A percentile compares a stretch with the other conserved stretches of the same genome.
These are phyloP conservation scores for Auxenochlorella protothecoides DNA, from an alignment of 139 green algal species.

Conservation along the genomic window DNA sequence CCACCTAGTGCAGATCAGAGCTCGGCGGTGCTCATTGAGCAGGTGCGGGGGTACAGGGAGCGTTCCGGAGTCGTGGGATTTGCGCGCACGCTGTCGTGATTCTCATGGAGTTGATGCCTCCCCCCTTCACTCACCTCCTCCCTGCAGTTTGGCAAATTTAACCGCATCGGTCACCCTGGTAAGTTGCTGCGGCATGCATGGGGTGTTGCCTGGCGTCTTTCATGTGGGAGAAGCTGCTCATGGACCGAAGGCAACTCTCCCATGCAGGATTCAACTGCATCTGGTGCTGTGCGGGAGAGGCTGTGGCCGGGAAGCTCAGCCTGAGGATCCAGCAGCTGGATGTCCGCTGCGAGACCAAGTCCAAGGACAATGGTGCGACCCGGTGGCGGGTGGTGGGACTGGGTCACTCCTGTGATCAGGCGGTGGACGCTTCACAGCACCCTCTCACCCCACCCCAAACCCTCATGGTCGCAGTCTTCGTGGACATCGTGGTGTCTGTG, in stretches of 20 bases:
- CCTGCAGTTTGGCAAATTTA: slow-evolving; percentile 33
- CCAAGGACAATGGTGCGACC: slow-evolving; percentile 41
- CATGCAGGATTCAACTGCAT: slow-evolving; percentile 45
- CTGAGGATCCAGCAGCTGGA: slow-evolving; percentile 65
- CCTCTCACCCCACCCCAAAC: too few relatives aligned
- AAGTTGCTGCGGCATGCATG: neutral
- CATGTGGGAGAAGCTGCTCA: too few relatives aligned
- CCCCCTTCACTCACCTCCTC: neutral
- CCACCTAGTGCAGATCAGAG: slow-evolving; percentile 17
- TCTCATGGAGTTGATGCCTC: neutral
- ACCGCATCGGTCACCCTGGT: slow-evolving; percentile 26
- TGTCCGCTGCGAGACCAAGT: slow-evolving; percentile 71
- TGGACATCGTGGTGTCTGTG: slow-evolving; percentile 62
- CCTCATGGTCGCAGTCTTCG: slow-evolving; percentile 34
- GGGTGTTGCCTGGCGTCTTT: neutral
- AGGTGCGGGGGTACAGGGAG: neutral
- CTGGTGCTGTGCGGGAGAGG: slow-evolving; percentile 37
- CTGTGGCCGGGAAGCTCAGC: slow-evolving; percentile 36
- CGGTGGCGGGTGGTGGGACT: too few relatives aligned
- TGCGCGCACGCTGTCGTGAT: neutral
- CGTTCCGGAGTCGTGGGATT: neutral
- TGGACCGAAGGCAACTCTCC: neutral
- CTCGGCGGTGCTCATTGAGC: slow-evolving; percentile 25
- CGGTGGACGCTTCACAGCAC: too few relatives aligned
- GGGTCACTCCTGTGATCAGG: too few relatives aligned